Base-by-base conservation (phyloP, 106 monocot genomes). In the Platanthera zijinensis region DNA sequence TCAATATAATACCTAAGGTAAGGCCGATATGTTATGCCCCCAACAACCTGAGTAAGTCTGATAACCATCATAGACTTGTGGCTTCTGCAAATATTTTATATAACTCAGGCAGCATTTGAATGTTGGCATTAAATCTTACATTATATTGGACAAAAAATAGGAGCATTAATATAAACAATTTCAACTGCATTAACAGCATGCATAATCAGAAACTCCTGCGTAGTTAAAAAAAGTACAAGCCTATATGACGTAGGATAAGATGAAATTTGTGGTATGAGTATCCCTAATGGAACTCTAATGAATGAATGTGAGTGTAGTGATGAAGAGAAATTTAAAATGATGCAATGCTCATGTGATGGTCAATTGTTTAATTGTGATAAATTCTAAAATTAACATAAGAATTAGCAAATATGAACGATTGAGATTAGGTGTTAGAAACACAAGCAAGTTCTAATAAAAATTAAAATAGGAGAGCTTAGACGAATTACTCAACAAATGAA, bases 41-140 rank as follows among this genome's bases (percentile, higher is more conserved):
- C 99, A 77, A 99, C 94, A 25, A 94, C 99, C 6, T 83, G 82
- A 81, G 92, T 94, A 78, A 90, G 71, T 77, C 94, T 83, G 46
- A 99, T 95, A 67, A 99, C 99, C 99, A 99, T 99, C 99, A 99
- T 99, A 22, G 99, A 99, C 78, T 99, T 99, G 77, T 99, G 99
- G 78, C 76, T 88, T 80, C 99, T 99, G 90, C 77, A 87, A 49
- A 19, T 66, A 15, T 46, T 14, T 14, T 48, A 78, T 25, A 73
- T 74, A 54, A 66, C 11, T 66, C 66, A 66, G 4, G 30, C 30
- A 32, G 32, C 66, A 66, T 39, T 66, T 66, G 25, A 66, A 66
- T 3, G 32, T 66, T 66, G 12, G 32, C 66, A 30, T 66, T 8
- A 66, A 66, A 66, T 25, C 66, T 30, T 66, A 66, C 2, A 3